phyloP scores from a whole-genome alignment of 2,329 filamentous ascomycete genomes.

The Huntiella moniliformis region DNA sequence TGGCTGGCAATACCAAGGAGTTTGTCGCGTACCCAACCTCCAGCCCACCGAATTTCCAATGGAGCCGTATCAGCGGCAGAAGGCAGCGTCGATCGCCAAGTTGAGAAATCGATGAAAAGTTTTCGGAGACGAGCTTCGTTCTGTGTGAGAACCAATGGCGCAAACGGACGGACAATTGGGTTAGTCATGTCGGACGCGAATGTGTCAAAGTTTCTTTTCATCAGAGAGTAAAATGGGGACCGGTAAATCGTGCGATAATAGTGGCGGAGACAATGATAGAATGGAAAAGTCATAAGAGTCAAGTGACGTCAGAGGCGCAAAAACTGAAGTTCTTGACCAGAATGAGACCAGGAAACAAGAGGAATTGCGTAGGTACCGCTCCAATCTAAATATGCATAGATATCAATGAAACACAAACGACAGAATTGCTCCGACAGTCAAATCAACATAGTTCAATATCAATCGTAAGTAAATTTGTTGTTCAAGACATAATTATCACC shows the following conservation, averaged over 20 bases:
- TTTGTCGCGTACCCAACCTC: conserved; percentile 78
- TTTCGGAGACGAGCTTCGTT: conserved; percentile 53
- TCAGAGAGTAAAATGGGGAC: neutral
- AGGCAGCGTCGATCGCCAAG: conserved; percentile 23
- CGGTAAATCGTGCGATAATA: neutral
- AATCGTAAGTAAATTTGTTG: no score
- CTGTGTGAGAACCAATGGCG: conserved; percentile 38
- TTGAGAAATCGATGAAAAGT: conserved; percentile 69
- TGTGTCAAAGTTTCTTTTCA: conserved; percentile 6
- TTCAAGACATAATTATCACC: no score
- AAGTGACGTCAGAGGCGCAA: neutral
- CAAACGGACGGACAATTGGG: conserved; percentile 3
- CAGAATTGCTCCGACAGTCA: no score
- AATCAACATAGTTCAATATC: no score
- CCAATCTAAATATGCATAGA: no score
- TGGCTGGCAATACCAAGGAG: conserved; percentile 52
- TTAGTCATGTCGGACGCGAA: conserved; percentile 2
- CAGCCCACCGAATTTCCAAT: conserved; percentile 56
- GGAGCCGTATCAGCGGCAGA: conserved; percentile 21
- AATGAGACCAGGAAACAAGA: neutral
- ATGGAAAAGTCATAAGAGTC: neutral
- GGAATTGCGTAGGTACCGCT: no score
- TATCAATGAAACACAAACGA: no score
- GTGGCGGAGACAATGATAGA: neutral
- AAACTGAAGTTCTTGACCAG: neutral